Evolutionary conservation across 2,329 filamentous ascomycete genomes (phyloP).

Genomic region (Talaromyces pinophilus): DNA sequence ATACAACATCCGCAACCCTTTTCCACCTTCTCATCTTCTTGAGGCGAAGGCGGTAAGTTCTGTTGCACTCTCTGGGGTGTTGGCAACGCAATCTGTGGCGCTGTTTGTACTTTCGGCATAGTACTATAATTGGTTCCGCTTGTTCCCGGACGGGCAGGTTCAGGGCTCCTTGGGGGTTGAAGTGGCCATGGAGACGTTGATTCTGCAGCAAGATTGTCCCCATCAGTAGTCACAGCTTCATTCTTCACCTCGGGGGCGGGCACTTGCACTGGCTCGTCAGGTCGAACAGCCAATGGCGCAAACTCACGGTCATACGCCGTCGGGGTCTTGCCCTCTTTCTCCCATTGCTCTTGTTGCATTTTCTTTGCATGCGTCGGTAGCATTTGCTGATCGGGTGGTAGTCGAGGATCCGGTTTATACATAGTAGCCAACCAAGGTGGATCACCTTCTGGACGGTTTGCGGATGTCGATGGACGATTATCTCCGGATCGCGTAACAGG

Average conservation of each 20-base stretch:
- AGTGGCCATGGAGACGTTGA: conserved; percentile 29
- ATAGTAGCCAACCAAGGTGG: conserved; percentile 93
- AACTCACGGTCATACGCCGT: conserved; percentile 86
- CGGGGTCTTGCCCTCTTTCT: conserved; percentile 83
- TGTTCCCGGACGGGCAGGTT: conserved; percentile 41
- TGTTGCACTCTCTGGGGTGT: conserved; percentile 45
- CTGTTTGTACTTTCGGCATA: conserved; percentile 50
- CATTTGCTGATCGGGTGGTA: conserved; percentile 93
- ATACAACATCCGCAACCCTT: conserved; percentile 70
- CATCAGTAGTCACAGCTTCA: conserved; percentile 19
- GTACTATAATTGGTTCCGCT: conserved; percentile 53
- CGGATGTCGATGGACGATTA: conserved; percentile 53
- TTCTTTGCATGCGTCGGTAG: conserved; percentile 89
- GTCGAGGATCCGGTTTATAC: conserved; percentile 90
- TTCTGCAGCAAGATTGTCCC: conserved; percentile 8
- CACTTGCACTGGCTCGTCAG: conserved; percentile 31
- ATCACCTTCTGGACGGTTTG: conserved; percentile 83
- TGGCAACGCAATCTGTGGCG: conserved; percentile 37
- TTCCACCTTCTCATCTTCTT: conserved; percentile 58
- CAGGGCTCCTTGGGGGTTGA: conserved; percentile 37
- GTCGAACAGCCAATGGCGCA: conserved; percentile 65
- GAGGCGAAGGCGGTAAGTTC: conserved; percentile 51
- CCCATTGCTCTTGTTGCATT: conserved; percentile 93
- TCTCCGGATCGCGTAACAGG: conserved; percentile 65
- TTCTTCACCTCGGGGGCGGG: conserved; percentile 29